Conservation (phyloP, 768 basidiomycete genomes). For the Gymnopilus junonius region DNA sequence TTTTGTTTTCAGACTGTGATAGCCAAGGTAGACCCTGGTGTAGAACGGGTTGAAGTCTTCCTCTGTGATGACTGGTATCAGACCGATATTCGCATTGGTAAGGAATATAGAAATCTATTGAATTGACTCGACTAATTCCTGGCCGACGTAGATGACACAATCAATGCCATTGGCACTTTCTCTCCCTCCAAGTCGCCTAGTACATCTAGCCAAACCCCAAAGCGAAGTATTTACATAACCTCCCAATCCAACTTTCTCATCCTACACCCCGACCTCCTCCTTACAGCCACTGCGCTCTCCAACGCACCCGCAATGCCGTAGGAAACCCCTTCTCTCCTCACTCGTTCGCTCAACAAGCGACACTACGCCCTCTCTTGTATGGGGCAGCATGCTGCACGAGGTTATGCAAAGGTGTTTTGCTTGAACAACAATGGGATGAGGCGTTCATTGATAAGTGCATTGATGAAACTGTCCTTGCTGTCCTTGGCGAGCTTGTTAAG, state of each 20-base stretch:
- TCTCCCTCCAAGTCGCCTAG: conserved; percentile 32
- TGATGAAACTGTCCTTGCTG: conserved; percentile 54
- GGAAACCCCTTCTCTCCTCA: conserved; percentile 82
- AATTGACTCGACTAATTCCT: not conserved
- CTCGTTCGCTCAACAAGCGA: conserved; percentile 64
- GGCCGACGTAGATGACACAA: conserved; percentile 70
- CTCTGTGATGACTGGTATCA: conserved; percentile 82
- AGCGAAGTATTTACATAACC: conserved; percentile 58
- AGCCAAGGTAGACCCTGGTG: conserved; percentile 35
- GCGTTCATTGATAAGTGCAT: conserved; percentile 63
- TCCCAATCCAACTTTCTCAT: conserved; percentile 74
- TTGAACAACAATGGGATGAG: conserved; percentile 63
- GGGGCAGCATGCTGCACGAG: conserved; percentile 94
- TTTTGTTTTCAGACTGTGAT: conserved; percentile 56
- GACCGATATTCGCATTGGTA: conserved; percentile 65
- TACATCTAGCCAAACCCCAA: conserved; percentile 35
- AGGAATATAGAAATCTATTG: conserved; percentile 12
- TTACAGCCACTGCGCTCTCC: conserved; percentile 90
- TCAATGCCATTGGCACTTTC: conserved; percentile 73
- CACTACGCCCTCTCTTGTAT: conserved; percentile 71
- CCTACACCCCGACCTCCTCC: conserved; percentile 89
- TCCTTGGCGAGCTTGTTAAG: conserved; percentile 65
- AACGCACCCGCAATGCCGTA: conserved; percentile 80
- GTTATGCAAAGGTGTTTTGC: conserved; percentile 85
- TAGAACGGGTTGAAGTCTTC: conserved; percentile 51